These are phyloP conservation scores for Candida xiaguanensis DNA, from an alignment of 805 yeast species.

Conservation along the genomic window DNA sequence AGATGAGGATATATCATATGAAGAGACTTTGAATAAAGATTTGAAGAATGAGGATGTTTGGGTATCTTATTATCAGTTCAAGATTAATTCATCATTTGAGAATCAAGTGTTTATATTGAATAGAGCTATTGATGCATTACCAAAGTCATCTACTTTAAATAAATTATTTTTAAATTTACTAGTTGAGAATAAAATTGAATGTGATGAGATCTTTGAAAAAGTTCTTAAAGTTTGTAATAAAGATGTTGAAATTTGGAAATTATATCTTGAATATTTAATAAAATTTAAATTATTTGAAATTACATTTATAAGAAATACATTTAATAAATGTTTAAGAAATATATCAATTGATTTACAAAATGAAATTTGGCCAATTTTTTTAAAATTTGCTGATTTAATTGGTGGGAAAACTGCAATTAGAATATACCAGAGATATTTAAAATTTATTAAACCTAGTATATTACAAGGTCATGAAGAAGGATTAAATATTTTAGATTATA, in stretches of 20 bases:
- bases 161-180: slow-evolving; percentile 43
- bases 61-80: slow-evolving; percentile 41
- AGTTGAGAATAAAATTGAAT: slow-evolving; percentile 22
- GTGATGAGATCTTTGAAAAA: slow-evolving; percentile 31
- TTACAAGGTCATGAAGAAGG: slow-evolving; percentile 9
- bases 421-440: slow-evolving; percentile 29
- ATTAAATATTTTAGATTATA: slow-evolving; percentile 22
- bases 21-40: slow-evolving; percentile 29
- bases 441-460: slow-evolving; percentile 19
- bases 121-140: slow-evolving; percentile 46
- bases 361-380: slow-evolving; percentile 47
- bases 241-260: slow-evolving; percentile 51
- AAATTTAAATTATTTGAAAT: slow-evolving; percentile 26
- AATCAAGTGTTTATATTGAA: slow-evolving; percentile 45
- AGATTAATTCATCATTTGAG: slow-evolving; percentile 22
- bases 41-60: slow-evolving; percentile 37
- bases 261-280: slow-evolving; percentile 43
- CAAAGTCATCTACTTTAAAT: slow-evolving; percentile 56
- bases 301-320: slow-evolving; percentile 37
- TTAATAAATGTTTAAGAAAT: slow-evolving; percentile 47
- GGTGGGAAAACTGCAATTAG: slow-evolving; percentile 38
- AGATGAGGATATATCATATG: slow-evolving; percentile 31
- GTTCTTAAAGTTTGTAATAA: slow-evolving; percentile 37
- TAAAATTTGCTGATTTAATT: slow-evolving; percentile 49
- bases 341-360: slow-evolving; percentile 49